These are phyloP conservation scores for Saccharomycopsis lassenensis DNA, from an alignment of 805 yeast species.

Conservation along the genomic window DNA sequence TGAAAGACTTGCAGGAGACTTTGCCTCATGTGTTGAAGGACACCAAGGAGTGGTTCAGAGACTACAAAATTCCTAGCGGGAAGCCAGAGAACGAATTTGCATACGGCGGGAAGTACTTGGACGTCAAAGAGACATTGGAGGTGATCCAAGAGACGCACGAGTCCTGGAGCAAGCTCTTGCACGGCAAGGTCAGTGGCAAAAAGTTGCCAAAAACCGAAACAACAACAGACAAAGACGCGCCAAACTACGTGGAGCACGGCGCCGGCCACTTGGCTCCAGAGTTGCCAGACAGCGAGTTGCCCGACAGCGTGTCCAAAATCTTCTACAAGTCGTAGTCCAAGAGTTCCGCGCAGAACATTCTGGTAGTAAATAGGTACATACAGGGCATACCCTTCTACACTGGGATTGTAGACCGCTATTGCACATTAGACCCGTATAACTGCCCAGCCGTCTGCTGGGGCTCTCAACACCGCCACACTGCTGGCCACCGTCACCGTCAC, in stretches of 20 bases:
- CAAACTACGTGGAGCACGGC: constrained; percentile 35
- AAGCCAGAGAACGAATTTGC: constrained; percentile 69
- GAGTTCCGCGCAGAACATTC: no score
- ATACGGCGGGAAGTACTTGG: constrained; percentile 55
- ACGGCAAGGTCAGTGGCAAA: constrained; percentile 24
- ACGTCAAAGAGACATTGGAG: constrained; percentile 45
- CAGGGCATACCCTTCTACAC: no score
- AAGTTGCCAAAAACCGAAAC: constrained; percentile 26
- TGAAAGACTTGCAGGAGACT: constrained; percentile 54
- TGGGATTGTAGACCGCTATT: no score
- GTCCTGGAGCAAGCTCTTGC: constrained; percentile 54
- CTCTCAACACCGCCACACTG: no score
- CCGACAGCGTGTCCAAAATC: constrained; percentile 29
- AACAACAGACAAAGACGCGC: constrained; percentile 45
- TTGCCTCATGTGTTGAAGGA: constrained; percentile 65
- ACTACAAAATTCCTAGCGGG: constrained; percentile 76
- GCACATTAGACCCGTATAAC: no score
- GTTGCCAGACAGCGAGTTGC: constrained; percentile 27
- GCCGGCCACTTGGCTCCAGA: no score
- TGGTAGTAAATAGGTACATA: no score
- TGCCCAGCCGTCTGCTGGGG: no score
- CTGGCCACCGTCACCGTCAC: no score
- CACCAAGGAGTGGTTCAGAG: constrained; percentile 70
- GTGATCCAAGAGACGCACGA: constrained; percentile 53
- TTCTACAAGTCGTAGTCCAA: no score